Evolutionary conservation across 352 stramenopile genomes (phyloP), one percentile per base, ranked within the genome.

Genomic region (Pilasporangium apinafurcum): DNA sequence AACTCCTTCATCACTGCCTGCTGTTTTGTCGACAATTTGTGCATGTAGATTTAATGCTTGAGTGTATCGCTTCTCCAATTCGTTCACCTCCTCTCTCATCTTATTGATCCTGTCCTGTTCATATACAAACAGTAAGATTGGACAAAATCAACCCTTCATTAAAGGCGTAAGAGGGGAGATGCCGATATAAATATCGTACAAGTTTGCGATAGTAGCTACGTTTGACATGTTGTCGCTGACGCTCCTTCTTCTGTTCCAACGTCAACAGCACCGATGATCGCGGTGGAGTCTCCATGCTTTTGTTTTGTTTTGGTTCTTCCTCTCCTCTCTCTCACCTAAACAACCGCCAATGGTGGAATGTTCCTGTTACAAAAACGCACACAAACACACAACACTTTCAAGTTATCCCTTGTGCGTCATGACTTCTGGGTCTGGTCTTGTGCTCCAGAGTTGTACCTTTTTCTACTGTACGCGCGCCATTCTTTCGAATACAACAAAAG

Each of bases 191-290:
- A n/a, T n/a, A n/a, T n/a, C 34, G 14, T 16, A 69, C 66, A 50
- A 65, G 56, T 32, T 69, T 55, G 2, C 63, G 52, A 35, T 72
- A 53, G 53, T 78, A 75, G 38, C 53, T 71, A 35, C 64, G 59
- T 39, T 62, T 68, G 28, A 83, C 73, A 42, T 83, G 62, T 40
- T 65, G 53, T 13, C 69, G 67, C 49, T 86, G 70, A 8, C 67
- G 65, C 35, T 59, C 69, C 26, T 72, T 65, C 25, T 65, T 68
- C 36, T 73, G 56, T 18, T 73, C 59, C 31, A 45, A 37, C 10
- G 58, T 68, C 6, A 62, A 20, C 34, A 22, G 9, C 34, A 16
- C 12, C 34, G 26, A 20, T 6, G 34, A 17, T 21, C 5, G n/a
- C 14, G 12, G 4, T 21, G 21, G 20, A 22, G 37, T n/a, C 21